Percentiles rank a stretch among this genome's conserved stretches.
Conservation (phyloP, 768 basidiomycete genomes). For the Suillus cothurnatus region DNA sequence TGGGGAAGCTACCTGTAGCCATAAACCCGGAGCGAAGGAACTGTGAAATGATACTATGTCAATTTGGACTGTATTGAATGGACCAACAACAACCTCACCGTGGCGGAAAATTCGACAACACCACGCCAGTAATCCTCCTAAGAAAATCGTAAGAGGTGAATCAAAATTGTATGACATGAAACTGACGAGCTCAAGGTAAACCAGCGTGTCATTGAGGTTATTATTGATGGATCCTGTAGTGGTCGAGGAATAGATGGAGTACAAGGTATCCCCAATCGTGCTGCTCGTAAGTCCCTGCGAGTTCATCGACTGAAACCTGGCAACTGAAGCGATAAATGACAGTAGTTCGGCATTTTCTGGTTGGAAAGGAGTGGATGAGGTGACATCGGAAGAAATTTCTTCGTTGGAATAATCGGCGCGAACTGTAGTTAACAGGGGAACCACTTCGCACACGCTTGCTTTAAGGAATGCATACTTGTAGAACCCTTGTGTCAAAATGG, state of each 20-base stretch:
- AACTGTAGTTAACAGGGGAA: conserved; percentile 11
- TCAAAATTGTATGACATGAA: background rate
- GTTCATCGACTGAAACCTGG: conserved; percentile 10
- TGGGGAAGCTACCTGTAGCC: background rate
- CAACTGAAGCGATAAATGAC: conserved; percentile 15
- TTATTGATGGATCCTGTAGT: background rate
- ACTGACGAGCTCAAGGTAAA: conserved; percentile 1
- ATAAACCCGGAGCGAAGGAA: conserved; percentile 10
- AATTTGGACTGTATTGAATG: background rate
- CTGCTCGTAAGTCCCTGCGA: conserved; percentile 19
- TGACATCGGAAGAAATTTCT: background rate
- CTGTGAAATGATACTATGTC: background rate
- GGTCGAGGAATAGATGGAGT: conserved; percentile 11
- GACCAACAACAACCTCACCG: background rate
- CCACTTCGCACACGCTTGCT: conserved; percentile 12
- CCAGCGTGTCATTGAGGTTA: background rate
- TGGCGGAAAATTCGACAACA: conserved; percentile 11
- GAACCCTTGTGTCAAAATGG: conserved; percentile 6
- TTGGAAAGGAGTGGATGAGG: background rate
- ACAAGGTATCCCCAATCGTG: conserved; percentile 20
- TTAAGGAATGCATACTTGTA: conserved; percentile 12
- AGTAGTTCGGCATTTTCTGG: conserved; percentile 9
- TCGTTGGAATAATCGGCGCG: conserved; percentile 8
- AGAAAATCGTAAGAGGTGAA: background rate
- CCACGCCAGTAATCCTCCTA: conserved; percentile 12